Evolutionary conservation across 306 rosid genomes (phyloP).

Genomic region (Cucurbita pepo): DNA sequence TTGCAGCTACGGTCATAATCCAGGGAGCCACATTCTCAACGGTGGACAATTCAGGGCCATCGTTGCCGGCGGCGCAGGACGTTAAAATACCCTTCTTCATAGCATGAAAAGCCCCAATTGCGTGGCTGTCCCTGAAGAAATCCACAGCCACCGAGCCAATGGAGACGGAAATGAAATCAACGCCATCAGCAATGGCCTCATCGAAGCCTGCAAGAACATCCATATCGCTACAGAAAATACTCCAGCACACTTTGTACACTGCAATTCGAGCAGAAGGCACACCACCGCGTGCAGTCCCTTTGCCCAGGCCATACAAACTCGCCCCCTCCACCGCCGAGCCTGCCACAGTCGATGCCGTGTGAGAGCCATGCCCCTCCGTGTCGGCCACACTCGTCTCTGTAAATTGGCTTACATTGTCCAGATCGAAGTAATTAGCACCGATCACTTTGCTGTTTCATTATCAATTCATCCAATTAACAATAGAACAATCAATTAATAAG

Average conservation of each 20-base stretch:
- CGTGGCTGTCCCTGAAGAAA: neutral
- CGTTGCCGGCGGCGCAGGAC: slow-evolving; percentile 1
- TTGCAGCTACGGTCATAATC: slow-evolving; percentile 9
- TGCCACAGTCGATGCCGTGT: slow-evolving; percentile 51
- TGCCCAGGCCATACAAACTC: slow-evolving; percentile 46
- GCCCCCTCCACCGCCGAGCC: slow-evolving; percentile 38
- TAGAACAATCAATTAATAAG: neutral
- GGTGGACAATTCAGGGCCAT: neutral
- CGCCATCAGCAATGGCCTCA: slow-evolving; percentile 80
- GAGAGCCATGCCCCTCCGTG: slow-evolving; percentile 62
- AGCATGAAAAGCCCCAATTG: slow-evolving; percentile 10
- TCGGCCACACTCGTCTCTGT: slow-evolving; percentile 39
- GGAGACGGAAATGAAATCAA: slow-evolving; percentile 51
- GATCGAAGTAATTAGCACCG: slow-evolving; percentile 53
- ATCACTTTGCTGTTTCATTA: slow-evolving; percentile 9
- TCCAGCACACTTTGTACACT: slow-evolving; percentile 77
- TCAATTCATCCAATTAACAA: neutral
- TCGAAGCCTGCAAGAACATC: slow-evolving; percentile 65
- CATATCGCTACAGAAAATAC: slow-evolving; percentile 36
- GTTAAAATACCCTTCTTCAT: slow-evolving; percentile 9
- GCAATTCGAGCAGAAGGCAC: slow-evolving; percentile 58
- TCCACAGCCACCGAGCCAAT: slow-evolving; percentile 26
- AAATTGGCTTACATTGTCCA: neutral
- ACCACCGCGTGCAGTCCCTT: slow-evolving; percentile 77
- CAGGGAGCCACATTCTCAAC: slow-evolving; percentile 4